Evolutionary conservation across 306 rosid species (phyloP), one percentile per base, ranked within the genome.

Genomic region (Prunus mume): DNA sequence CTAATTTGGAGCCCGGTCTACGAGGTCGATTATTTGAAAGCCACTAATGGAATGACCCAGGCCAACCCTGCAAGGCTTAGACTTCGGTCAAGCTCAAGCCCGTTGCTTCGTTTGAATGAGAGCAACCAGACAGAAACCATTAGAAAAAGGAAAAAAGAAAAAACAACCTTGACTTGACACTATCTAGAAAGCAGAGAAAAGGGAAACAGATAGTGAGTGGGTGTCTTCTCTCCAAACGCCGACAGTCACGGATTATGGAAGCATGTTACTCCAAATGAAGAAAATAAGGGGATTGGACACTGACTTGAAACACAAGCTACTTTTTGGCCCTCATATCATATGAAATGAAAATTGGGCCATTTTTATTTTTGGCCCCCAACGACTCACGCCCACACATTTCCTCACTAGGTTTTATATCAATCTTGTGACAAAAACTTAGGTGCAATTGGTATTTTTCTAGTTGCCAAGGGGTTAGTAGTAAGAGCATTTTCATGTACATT

Each of bases 211-310:
- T n/a, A 27, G 41, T 24, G 11, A 61, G 3, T 3, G 43, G 11
- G 19, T 11, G 65, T 12, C 17, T 60, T 60, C 66, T 38, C 67
- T 76, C 13, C 58, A 43, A 43, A 45, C 61, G 68, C 69, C 68
- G 80, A 77, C 80, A 77, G 74, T 76, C 80, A 76, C 68, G 74
- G 80, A 66, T 77, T 77, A 46, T 77, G 69, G 75, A 77, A 54
- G 75, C 81, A 77, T 66, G 75, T 58, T 68, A 77, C 57, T 18
- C 49, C 46, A 67, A 9, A 56, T 38, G 24, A 27, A 49, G 57
- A 30, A 65, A 67, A 76, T 68, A 67, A 54, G 28, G 28, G 10
- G 30, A 74, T 52, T 74, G 67, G 56, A n/a, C 22, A 67, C 45
- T 34, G 71, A 19, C 68, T 63, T 28, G 45, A 63, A 30, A 63